Percentiles rank a stretch among this genome's conserved stretches.
Evolutionary conservation across 225 moss, liverwort and hornwort genomes (phyloP).

Genomic region (Climacium dendroides): DNA sequence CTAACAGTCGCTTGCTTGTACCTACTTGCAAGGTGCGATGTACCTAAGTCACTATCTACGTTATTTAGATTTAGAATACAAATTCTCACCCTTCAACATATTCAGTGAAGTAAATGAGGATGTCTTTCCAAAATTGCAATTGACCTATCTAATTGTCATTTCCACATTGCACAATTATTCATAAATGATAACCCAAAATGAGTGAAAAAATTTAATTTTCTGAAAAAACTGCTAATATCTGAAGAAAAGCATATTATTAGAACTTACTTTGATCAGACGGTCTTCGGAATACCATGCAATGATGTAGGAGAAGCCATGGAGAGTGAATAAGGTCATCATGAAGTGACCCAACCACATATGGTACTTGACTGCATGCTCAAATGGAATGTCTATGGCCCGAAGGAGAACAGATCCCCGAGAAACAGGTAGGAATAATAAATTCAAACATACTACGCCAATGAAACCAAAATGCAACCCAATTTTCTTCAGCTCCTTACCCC

Average conservation of each 20-base stretch:
- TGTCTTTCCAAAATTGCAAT: background rate
- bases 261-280: conserved; percentile 41
- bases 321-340: conserved; percentile 60
- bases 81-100: background rate
- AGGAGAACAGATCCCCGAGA: conserved; percentile 79
- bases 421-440: conserved; percentile 71
- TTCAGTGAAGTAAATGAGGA: background rate
- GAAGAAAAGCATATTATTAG: background rate
- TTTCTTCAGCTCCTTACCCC: conserved; percentile 30
- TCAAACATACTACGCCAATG: conserved; percentile 44
- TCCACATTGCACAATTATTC: background rate
- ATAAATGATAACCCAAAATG: background rate
- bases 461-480: conserved; percentile 51
- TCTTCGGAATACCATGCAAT: conserved; percentile 49
- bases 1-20: background rate
- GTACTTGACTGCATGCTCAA: conserved; percentile 88
- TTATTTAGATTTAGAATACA: background rate
- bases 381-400: conserved; percentile 66
- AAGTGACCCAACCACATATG: conserved; percentile 87
- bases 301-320: conserved; percentile 55
- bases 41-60: background rate
- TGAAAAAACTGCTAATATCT: background rate
- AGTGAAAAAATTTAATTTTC: background rate
- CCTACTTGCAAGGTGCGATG: background rate
- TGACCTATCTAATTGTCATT: background rate